Conservation (phyloP, 495 filamentous ascomycete genomes). For the Daldinia grandis region DNA sequence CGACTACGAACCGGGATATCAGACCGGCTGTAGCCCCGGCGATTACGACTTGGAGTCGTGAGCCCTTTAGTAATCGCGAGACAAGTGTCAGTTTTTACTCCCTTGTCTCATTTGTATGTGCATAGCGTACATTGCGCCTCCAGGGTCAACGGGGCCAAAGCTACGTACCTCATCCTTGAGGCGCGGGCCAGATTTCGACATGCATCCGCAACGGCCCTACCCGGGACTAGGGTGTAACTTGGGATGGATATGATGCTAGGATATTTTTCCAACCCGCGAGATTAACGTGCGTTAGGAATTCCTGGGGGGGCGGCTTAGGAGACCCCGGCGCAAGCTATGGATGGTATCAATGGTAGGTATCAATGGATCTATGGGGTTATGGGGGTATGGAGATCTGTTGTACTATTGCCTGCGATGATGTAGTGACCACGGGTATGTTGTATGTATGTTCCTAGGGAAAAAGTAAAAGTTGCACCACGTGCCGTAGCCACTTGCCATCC, state of each 20-base stretch:
- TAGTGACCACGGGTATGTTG: too few species aligned
- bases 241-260: constrained; percentile 9
- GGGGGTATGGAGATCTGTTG: not conserved
- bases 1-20: constrained; percentile 91
- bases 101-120: not conserved
- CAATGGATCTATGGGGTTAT: not conserved
- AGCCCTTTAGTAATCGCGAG: constrained; percentile 64
- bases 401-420: constrained; percentile 2
- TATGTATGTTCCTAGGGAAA: too few species aligned
- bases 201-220: constrained; percentile 60
- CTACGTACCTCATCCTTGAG: constrained; percentile 84
- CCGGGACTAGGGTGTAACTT: constrained; percentile 22
- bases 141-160: not conserved
- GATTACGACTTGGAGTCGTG: constrained; percentile 78
- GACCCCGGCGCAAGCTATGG: not conserved
- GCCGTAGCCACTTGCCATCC: constrained; percentile 6
- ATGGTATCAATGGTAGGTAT: too few species aligned
- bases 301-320: not conserved
- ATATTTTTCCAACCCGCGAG: not conserved
- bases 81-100: not conserved
- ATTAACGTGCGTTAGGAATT: not conserved
- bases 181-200: constrained; percentile 76
- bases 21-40: constrained; percentile 90
- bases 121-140: not conserved
- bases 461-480: constrained; percentile 12